Conservation (phyloP, 208 protist species). For the Leishmania martiniquensis region DNA sequence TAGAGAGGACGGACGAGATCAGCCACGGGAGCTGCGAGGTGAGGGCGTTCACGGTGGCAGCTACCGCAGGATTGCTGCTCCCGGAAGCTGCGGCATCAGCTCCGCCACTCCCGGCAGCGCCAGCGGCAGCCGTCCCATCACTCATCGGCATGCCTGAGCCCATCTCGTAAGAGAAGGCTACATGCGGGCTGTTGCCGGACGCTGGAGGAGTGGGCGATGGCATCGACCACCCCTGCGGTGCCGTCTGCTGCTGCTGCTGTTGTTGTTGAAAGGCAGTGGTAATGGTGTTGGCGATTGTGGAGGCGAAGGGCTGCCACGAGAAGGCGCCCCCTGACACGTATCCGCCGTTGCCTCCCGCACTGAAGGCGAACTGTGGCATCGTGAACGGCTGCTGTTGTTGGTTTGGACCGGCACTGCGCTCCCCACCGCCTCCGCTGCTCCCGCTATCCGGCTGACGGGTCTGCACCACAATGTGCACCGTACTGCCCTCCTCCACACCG, state of each 20-base stretch:
- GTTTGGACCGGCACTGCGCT: neutral
- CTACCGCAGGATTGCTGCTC: neutral
- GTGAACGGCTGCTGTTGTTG: slow-evolving; percentile 20
- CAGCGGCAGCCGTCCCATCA: neutral
- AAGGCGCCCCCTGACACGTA: neutral
- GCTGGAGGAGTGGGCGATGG: neutral
- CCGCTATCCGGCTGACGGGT: neutral
- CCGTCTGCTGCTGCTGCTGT: slow-evolving; percentile 25
- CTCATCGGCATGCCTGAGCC: neutral
- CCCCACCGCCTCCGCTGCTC: neutral
- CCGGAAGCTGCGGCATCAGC: neutral
- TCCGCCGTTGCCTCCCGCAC: neutral
- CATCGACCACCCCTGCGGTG: slow-evolving; percentile 4
- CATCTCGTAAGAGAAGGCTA: slow-evolving; percentile 6
- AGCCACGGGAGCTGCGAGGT: slow-evolving; percentile 6
- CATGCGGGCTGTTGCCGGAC: neutral
- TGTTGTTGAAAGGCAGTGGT: slow-evolving; percentile 29
- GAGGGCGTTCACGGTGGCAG: slow-evolving; percentile 12
- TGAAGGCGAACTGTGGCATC: slow-evolving; percentile 4
- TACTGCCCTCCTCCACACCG: slow-evolving; percentile 38
- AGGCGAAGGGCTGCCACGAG: slow-evolving; percentile 14
- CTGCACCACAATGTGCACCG: slow-evolving; percentile 52
- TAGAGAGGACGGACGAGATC: slow-evolving; percentile 7
- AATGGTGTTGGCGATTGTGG: slow-evolving; percentile 22
- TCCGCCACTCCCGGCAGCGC: neutral